Base-by-base conservation (phyloP, 495 filamentous ascomycete genomes). In the Tuber calosporum region DNA sequence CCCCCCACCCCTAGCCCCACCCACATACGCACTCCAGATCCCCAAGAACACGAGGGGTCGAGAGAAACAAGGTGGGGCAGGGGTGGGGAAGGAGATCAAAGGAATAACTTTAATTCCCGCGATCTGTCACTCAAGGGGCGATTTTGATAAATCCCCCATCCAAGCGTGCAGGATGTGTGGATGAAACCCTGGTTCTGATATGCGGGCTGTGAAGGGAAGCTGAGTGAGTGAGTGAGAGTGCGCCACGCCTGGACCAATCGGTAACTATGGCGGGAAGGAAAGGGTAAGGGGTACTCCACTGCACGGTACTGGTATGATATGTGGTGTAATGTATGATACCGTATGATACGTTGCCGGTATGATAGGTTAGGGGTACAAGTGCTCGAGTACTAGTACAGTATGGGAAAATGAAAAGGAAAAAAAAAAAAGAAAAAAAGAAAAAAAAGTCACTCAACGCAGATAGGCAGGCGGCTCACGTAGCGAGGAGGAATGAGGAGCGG, bases 61-160 rank as follows among this genome's bases (percentile, higher is more conserved):
- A 30, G 26, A 13, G 13, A 62, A 13, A 34, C 9, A 15, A 43
- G 17, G 17, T 17, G 17, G 17, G 42, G 17, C 4, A 19, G 30
- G 30, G 53, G 4, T 1, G 13, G 11, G 48, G 9, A 26, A 53
- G 0, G 26, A 17, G 30, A 62, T 62, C 53, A 62, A 62, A 62
- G 26, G 53, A 62, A 62, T 34, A 62, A 62, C 53, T 62, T 62
- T 62, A 62, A 62, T 62, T 62, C 53, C 26, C 30, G 19, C 53
- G 53, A 62, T 62, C 53, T 15, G 26, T 26, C 53, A 34, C 53
- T 34, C 53, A 0, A 62, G 26, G 53, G 53, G 1, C 53, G 53
- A 62, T 62, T 62, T 19, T 26, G 53, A 62, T 62, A 30, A 62
- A 62, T 62, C 34, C 53, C 53, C 53, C 53, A 62, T 62, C 53